Evolutionary conservation across 2,329 filamentous ascomycete genomes (phyloP).

Genomic region (Zymoseptoria crescenta): DNA sequence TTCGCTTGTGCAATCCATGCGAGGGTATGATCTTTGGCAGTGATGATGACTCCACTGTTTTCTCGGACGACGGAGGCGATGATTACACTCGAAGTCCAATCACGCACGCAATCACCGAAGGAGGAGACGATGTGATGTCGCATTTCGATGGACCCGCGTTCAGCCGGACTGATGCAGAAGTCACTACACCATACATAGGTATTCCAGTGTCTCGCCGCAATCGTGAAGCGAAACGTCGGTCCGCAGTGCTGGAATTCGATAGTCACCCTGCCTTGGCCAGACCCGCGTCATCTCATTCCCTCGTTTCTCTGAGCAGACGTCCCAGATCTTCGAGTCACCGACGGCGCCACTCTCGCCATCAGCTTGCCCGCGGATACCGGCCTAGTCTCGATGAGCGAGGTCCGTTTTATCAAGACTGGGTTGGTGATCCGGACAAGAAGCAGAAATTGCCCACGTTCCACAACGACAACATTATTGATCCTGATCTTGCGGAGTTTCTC

Average conservation of each 20-base stretch:
- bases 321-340: slow-evolving; percentile 74
- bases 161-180: slow-evolving; percentile 23
- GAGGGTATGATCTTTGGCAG: slow-evolving; percentile 84
- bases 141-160: slow-evolving; percentile 18
- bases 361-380: slow-evolving; percentile 70
- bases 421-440: slow-evolving; percentile 58
- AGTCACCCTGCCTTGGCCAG: slow-evolving; percentile 67
- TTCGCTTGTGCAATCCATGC: slow-evolving; percentile 89
- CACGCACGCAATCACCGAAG: slow-evolving; percentile 6
- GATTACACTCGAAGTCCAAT: slow-evolving; percentile 21
- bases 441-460: slow-evolving; percentile 81
- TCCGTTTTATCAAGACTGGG: slow-evolving; percentile 71
- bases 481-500: slow-evolving; percentile 88
- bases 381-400: slow-evolving; percentile 67
- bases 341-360: slow-evolving; percentile 80
- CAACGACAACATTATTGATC: slow-evolving; percentile 96
- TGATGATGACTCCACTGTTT: slow-evolving; percentile 77
- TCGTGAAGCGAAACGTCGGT: slow-evolving; percentile 74
- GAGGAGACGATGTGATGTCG: slow-evolving; percentile 8
- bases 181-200: slow-evolving; percentile 53
- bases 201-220: slow-evolving; percentile 57
- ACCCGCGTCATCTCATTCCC: slow-evolving; percentile 87
- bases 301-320: slow-evolving; percentile 64
- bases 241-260: slow-evolving; percentile 84
- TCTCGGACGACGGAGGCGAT: slow-evolving; percentile 59